phyloP scores from a whole-genome alignment of 1,284 basidiomycete genomes.

The Fistulinella staudtii region DNA sequence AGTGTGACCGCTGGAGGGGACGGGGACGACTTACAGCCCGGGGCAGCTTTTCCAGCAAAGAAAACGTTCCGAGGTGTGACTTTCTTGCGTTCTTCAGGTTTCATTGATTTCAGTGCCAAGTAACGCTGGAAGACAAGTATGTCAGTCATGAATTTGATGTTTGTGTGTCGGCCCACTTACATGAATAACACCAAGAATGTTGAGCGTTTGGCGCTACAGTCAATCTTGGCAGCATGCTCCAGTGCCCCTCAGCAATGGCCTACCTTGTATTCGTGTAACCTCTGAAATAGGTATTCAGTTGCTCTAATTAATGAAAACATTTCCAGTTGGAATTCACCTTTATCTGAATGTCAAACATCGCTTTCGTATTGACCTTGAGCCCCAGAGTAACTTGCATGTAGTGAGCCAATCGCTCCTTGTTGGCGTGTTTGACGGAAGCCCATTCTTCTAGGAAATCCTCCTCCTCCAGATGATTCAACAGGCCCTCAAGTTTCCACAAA shows the following conservation, averaged over 20 bases:
- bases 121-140: slow-evolving; percentile 56
- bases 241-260: neutral
- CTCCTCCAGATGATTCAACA: slow-evolving; percentile 67
- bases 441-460: slow-evolving; percentile 72
- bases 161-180: slow-evolving; percentile 38
- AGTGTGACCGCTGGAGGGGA: neutral
- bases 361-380: slow-evolving; percentile 69
- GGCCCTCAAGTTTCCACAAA: slow-evolving; percentile 63
- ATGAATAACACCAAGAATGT: slow-evolving; percentile 83
- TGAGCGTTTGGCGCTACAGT: slow-evolving; percentile 73
- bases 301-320: neutral
- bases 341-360: slow-evolving; percentile 90
- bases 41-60: slow-evolving; percentile 88
- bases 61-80: slow-evolving; percentile 78
- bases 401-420: slow-evolving; percentile 81
- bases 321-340: slow-evolving; percentile 49
- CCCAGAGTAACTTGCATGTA: slow-evolving; percentile 76
- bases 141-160: neutral
- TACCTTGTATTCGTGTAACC: slow-evolving; percentile 86
- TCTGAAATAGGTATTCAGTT: slow-evolving; percentile 35
- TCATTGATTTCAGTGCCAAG: slow-evolving; percentile 74
- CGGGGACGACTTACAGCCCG: slow-evolving; percentile 57
- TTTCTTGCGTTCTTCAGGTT: slow-evolving; percentile 74
- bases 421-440: slow-evolving; percentile 80
- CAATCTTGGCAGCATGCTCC: neutral